These are phyloP conservation scores for Copromyces sp. DNA, from an alignment of 495 filamentous ascomycete genomes.

Conservation along the genomic window DNA sequence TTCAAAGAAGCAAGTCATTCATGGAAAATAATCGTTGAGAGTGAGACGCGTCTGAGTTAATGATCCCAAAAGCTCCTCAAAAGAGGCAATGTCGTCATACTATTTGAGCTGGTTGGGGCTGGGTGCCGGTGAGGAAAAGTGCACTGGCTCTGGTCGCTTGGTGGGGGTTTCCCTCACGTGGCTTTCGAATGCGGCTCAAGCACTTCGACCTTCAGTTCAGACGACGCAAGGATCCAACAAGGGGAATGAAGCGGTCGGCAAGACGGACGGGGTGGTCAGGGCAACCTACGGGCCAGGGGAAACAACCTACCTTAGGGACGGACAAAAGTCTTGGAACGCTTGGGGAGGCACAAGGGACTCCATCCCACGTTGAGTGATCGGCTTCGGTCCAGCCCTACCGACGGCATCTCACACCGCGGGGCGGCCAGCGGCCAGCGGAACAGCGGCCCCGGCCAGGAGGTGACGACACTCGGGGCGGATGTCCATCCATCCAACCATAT, in stretches of 20 bases:
- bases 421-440: background rate
- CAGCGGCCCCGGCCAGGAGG: background rate
- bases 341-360: background rate
- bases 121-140: slow-evolving; percentile 1
- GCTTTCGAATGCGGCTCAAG: slow-evolving; percentile 19
- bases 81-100: slow-evolving; percentile 22
- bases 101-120: background rate
- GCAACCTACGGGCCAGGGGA: background rate
- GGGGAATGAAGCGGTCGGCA: background rate
- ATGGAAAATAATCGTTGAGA: background rate
- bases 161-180: slow-evolving; percentile 19
- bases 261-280: background rate
- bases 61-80: slow-evolving; percentile 12
- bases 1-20: background rate
- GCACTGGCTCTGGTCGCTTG: slow-evolving; percentile 4
- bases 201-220: background rate
- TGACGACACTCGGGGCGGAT: background rate
- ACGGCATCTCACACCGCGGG: background rate
- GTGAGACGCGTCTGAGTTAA: slow-evolving; percentile 14
- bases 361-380: background rate
- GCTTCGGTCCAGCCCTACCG: background rate
- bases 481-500: background rate
- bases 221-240: background rate
- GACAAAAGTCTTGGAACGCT: background rate
- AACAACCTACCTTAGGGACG: background rate